Evolutionary conservation across 768 basidiomycete species (phyloP), one percentile per base, ranked within the genome.

Genomic region (Pisolithus marmoratus): DNA sequence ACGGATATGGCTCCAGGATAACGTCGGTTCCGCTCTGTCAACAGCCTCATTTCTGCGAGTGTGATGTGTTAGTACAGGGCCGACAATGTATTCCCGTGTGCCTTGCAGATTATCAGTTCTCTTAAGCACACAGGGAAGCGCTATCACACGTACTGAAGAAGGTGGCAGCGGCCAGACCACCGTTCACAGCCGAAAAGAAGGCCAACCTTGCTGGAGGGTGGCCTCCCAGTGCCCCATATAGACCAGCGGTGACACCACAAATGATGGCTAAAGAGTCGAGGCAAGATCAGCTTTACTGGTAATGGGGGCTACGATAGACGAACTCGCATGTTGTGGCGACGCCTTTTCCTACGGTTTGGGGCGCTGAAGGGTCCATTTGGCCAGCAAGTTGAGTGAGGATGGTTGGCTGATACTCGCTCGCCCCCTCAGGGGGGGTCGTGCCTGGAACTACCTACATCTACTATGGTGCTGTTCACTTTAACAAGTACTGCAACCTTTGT

Each of bases 291-390:
- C 57, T 54, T 52, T 24, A 40, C 41, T 57, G 23, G 24, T 23
- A 46, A 51, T 34, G 48, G 29, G 15, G 34, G 49, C 45, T 36
- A 53, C 43, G 53, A 53, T 58, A 59, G 71, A 85, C 84, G 82
- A 81, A 89, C 87, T 85, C 78, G 87, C 87, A 90, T 83, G 84
- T 81, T 70, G 78, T 67, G 55, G 79, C 61, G 24, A 84, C 80
- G 51, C 85, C 84, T 51, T 77, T 71, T 26, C 75, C 72, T 42
- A 89, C 72, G 24, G 76, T 81, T 52, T 64, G 58, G 34, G 68
- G 60, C 53, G 66, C 68, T 49, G 62, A 63, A 4, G 64, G 60
- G 43, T 68, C 67, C 67, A 68, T 68, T 41, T 49, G 17, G 4
- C 8, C 8, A 2, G 2, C 15, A 8, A 11, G 4, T 26, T 44